These are phyloP conservation scores for Boletus subparvulus DNA, from an alignment of 768 basidiomycete species.

Conservation along the genomic window DNA sequence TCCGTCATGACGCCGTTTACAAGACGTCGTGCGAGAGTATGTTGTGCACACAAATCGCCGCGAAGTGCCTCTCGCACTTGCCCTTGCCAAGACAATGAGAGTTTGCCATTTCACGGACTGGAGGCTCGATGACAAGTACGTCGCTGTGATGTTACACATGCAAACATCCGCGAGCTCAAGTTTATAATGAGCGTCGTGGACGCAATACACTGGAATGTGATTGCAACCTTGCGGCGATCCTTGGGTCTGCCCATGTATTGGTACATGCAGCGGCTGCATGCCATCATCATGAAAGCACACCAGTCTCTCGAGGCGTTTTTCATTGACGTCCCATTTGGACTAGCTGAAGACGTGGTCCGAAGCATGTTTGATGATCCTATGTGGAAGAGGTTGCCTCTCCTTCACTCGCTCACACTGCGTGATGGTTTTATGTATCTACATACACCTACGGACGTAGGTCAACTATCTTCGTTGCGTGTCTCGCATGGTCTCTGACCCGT, in stretches of 20 bases:
- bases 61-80: slow-evolving; percentile 25
- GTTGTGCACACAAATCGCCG: slow-evolving; percentile 32
- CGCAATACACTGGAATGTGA: too few relatives aligned
- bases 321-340: not conserved
- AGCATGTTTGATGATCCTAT: not conserved
- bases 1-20: not conserved
- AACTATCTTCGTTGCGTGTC: not conserved
- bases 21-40: not conserved
- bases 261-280: not conserved
- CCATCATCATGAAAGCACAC: not conserved
- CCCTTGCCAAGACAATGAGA: slow-evolving; percentile 33
- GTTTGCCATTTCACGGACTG: slow-evolving; percentile 5
- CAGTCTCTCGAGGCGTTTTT: not conserved
- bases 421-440: too few relatives aligned
- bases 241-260: too few relatives aligned
- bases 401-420: slow-evolving; percentile 9
- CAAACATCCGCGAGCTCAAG: too few relatives aligned
- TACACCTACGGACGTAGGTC: not conserved
- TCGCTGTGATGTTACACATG: too few relatives aligned
- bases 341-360: not conserved
- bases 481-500: not conserved
- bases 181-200: too few relatives aligned
- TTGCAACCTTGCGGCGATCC: too few relatives aligned
- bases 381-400: not conserved
- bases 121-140: too few relatives aligned